Percentiles rank a stretch among this genome's conserved stretches.
These are phyloP conservation scores for Athelia psychrophila DNA, from an alignment of 1,284 basidiomycete species.

Conservation along the genomic window DNA sequence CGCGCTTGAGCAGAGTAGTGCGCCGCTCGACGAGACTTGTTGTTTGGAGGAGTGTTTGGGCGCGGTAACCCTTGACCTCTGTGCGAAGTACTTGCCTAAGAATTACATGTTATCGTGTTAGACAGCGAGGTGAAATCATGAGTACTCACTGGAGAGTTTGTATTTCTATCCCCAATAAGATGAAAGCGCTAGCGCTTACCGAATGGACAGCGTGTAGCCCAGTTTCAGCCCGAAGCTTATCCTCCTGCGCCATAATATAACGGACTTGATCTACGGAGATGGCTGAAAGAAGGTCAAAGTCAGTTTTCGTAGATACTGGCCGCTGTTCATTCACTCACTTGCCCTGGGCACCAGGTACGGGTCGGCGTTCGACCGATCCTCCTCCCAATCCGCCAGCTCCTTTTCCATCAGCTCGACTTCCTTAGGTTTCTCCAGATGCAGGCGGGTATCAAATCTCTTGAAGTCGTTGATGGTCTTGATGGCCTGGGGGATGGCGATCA, in stretches of 20 bases:
- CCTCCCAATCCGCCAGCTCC: slow-evolving; percentile 20
- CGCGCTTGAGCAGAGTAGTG: slow-evolving; percentile 1
- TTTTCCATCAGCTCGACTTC: slow-evolving; percentile 13
- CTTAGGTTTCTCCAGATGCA: slow-evolving; percentile 1
- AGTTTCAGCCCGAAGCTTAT: slow-evolving; percentile 1
- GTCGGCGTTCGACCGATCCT: slow-evolving; percentile 14
- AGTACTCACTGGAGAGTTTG: slow-evolving; percentile 14
- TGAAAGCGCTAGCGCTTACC: slow-evolving; percentile 5
- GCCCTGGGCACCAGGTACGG: slow-evolving; percentile 13
- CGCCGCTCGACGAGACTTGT: slow-evolving; percentile 3
- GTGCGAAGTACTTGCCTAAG: not conserved
- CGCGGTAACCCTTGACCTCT: not conserved
- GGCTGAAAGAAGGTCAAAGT: too few species aligned
- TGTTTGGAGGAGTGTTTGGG: not conserved
- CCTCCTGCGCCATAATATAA: slow-evolving; percentile 11
- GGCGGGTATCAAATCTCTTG: slow-evolving; percentile 1
- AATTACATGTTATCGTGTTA: too few species aligned
- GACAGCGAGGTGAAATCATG: too few species aligned
- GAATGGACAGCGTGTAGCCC: slow-evolving; percentile 1
- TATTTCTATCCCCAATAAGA: slow-evolving; percentile 10
- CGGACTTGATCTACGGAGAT: slow-evolving; percentile 9
- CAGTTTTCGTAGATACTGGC: too few species aligned
- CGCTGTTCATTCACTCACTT: not conserved
- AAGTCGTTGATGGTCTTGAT: slow-evolving; percentile 8
- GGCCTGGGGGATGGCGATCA: not conserved